Evolutionary conservation across 2,329 filamentous ascomycete species (phyloP).

Genomic region (Alternaria consortialis): DNA sequence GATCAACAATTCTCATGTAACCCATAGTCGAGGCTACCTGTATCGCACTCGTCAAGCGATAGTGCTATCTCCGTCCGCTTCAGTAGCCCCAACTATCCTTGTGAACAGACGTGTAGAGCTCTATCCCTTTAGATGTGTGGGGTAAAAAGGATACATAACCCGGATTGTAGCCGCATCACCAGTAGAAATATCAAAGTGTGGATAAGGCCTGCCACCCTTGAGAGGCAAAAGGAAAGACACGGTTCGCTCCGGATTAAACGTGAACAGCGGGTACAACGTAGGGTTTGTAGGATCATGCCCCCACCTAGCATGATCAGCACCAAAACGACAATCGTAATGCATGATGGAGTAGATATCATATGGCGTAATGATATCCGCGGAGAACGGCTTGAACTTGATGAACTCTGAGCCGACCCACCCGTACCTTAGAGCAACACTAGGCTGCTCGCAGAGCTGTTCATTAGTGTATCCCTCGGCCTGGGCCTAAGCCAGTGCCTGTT

Average conservation of each 20-base stretch:
- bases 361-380: neutral
- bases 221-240: neutral
- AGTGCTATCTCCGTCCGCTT: neutral
- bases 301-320: neutral
- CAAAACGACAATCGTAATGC: neutral
- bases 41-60: neutral
- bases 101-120: neutral
- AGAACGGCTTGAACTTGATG: neutral
- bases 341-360: neutral
- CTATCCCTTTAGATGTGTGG: neutral
- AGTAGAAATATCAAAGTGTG: neutral
- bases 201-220: neutral
- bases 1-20: neutral
- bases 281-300: neutral
- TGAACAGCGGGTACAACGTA: neutral
- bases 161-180: neutral
- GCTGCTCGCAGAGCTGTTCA: neutral
- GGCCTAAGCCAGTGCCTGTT: neutral
- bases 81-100: neutral
- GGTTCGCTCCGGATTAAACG: neutral
- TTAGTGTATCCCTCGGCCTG: neutral
- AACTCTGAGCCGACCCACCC: neutral
- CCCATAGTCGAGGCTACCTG: neutral
- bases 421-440: neutral
- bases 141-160: conserved; percentile 1